Percentiles rank a stretch among this genome's conserved stretches.
Evolutionary conservation across 345 rosid genomes (phyloP).

Genomic region (Acer saccharum): DNA sequence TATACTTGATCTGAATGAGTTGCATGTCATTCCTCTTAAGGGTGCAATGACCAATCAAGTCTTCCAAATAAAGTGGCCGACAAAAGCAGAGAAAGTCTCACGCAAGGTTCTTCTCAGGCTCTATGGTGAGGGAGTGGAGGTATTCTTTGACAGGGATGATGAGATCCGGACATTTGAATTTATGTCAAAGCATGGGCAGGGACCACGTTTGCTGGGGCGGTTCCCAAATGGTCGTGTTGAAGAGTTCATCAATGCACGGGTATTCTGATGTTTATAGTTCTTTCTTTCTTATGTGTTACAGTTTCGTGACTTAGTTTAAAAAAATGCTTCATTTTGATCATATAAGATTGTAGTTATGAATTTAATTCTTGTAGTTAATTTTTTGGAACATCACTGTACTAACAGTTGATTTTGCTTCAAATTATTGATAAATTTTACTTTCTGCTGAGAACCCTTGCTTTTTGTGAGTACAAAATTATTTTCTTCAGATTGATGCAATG

Average conservation of each 20-base stretch:
- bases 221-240: conserved; percentile 82
- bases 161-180: conserved; percentile 88
- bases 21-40: conserved; percentile 68
- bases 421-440: not conserved
- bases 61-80: conserved; percentile 91
- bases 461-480: not conserved
- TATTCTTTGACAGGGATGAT: conserved; percentile 73
- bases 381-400: not conserved
- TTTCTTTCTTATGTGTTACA: not conserved
- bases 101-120: conserved; percentile 72
- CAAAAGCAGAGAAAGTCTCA: conserved; percentile 34
- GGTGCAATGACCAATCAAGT: conserved; percentile 97
- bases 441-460: not conserved
- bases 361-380: too few relatives aligned
- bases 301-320: not conserved
- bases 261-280: conserved; percentile 26
- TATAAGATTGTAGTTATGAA: not conserved
- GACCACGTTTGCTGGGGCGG: conserved; percentile 82
- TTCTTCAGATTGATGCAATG: not conserved
- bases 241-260: conserved; percentile 90
- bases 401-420: not conserved
- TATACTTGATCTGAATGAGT: conserved; percentile 49
- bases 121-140: conserved; percentile 90
- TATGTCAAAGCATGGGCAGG: conserved; percentile 85
- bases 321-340: not conserved